phyloP scores from a whole-genome alignment of 2,329 filamentous ascomycete genomes.

The Elsinoe perseae region DNA sequence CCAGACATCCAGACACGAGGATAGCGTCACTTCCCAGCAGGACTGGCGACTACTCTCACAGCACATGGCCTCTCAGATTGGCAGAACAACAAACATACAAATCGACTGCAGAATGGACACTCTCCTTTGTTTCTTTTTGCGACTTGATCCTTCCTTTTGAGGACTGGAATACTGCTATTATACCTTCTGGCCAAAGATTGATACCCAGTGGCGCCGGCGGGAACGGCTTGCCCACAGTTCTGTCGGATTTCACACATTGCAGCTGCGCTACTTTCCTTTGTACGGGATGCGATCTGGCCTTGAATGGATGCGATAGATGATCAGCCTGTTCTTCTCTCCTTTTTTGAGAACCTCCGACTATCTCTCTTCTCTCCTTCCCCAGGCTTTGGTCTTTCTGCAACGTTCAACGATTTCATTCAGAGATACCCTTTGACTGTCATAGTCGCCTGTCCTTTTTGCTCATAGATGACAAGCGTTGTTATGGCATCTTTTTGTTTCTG shows the following conservation, averaged over 20 bases:
- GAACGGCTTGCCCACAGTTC: conserved; percentile 3
- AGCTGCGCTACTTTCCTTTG: conserved; percentile 8
- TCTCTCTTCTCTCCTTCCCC: not conserved
- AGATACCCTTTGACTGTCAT: conserved; percentile 13
- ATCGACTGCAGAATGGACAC: conserved; percentile 12
- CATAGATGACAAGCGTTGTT: conserved; percentile 1
- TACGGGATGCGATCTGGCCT: conserved; percentile 1
- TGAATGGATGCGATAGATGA: conserved; percentile 1
- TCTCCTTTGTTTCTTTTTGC: conserved; percentile 3
- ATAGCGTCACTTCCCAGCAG: conserved; percentile 1
- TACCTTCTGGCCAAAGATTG: conserved; percentile 9
- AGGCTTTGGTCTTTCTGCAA: not conserved
- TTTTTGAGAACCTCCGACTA: not conserved
- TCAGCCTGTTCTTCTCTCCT: not conserved
- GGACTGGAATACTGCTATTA: not conserved
- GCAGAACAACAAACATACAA: conserved; percentile 3
- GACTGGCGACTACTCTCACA: conserved; percentile 7
- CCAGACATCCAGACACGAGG: conserved; percentile 3
- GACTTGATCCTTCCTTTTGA: not conserved
- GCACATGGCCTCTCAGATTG: conserved; percentile 8
- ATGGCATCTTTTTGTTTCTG: not conserved
- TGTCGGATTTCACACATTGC: not conserved
- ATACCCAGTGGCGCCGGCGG: conserved; percentile 12
- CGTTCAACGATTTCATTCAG: not conserved
- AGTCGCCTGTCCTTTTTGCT: conserved; percentile 9